phyloP scores from a whole-genome alignment of 257 asterid species.

The Lycium barbarum region DNA sequence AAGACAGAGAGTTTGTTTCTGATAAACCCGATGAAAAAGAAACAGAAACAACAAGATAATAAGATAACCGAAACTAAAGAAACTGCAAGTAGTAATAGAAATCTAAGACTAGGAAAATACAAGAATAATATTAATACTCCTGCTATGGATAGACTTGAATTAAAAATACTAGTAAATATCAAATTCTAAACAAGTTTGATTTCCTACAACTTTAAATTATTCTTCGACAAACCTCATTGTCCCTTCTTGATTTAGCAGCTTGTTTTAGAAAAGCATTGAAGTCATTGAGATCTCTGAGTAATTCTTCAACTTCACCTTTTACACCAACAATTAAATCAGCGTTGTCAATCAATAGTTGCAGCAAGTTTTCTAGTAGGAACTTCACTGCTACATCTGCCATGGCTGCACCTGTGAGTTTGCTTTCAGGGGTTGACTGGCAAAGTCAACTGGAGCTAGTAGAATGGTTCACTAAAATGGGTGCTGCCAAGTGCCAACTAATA shows the following conservation, averaged over 20 bases:
- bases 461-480: neutral
- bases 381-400: constrained; percentile 31
- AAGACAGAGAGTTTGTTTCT: no score
- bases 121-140: no score
- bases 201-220: no score
- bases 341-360: constrained; percentile 34
- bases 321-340: neutral
- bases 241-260: neutral
- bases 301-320: neutral
- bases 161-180: neutral
- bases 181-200: neutral
- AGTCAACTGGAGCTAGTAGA: neutral
- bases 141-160: neutral
- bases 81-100: no score
- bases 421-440: neutral
- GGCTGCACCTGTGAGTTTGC: no score
- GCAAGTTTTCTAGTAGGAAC: constrained; percentile 38
- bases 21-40: no score
- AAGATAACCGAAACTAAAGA: no score
- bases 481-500: constrained; percentile 5
- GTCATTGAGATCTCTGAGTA: constrained; percentile 14
- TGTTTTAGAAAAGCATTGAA: constrained; percentile 20
- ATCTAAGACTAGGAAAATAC: no score
- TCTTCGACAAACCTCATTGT: neutral
- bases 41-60: no score